Base-by-base conservation (phyloP, 2,329 filamentous ascomycete genomes). In the Monilinia aucupariae region DNA sequence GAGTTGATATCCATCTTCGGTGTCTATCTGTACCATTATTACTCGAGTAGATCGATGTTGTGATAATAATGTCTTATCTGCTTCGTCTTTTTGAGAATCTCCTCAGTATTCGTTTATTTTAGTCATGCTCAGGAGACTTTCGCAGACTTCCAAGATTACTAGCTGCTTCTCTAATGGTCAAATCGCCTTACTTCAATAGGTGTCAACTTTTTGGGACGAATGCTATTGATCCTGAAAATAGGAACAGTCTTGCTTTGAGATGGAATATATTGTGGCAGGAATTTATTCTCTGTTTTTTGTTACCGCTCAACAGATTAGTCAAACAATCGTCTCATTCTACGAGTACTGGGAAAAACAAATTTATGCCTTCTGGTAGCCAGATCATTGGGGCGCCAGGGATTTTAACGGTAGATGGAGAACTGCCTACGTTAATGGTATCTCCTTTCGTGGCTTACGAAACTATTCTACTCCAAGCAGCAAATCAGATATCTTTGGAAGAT, bases 221-320 rank as follows among this genome's bases (percentile, higher is more conserved):
- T 72, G 83, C 81, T 27, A 20, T 15, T 32, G 48, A 60, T 30
- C 20, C 12, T 25, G 82, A 83, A 12, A 84, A 87, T 70, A 85
- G 85, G 41, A 87, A 86, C 1, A 82, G 87, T 64, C 79, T 92
- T 37, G 82, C 88, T 0, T 87, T 88, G 2, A 75, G 85, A 71
- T 92, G 87, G 87, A 82, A 87, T 1, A 79, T 77, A 0, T 89
- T 89, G 68, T 91, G 86, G 84, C 79, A 79, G 87, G 87, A 74
- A 75, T 82, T 78, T 25, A 22, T 25, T 3, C n/a, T 17, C 59
- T 56, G 8, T 45, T n/a, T 6, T 3, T 58, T 32, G 25, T n/a
- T n/a, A n/a, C n/a, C n/a, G n/a, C n/a, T n/a, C n/a, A n/a, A n/a
- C n/a, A n/a, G n/a, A n/a, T n/a, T n/a, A n/a, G n/a, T n/a, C n/a